Base-by-base conservation (phyloP, 192 early-diverging fungal species). In the Linnemannia hyalina region DNA sequence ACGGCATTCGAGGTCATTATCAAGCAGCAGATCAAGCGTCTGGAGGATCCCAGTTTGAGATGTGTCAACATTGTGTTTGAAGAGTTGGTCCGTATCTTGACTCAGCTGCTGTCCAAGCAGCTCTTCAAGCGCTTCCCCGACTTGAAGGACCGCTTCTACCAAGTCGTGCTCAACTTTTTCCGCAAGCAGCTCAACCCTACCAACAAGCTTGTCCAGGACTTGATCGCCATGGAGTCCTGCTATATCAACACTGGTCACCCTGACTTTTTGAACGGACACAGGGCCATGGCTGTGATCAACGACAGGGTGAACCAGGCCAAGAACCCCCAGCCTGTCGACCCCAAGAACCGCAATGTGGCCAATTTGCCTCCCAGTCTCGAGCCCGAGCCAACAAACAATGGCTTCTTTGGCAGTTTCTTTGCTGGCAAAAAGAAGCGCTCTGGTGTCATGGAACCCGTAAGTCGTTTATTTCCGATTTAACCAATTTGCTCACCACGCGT, bases 171-270 rank as follows among this genome's bases (percentile, higher is more conserved):
- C 82, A 91, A 92, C 71, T 99, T 97, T 88, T 97, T 98, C 87
- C 97, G 98, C 88, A 96, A 96, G 80, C 92, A 95, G 23, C 89
- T 97, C 90, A 74, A 85, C 41, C 98, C 98, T n/a, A 99, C 99
- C 54, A 97, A 97, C 88, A 99, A 98, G 91, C 93, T 99, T 68
- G 97, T 98, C 29, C 85, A 90, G 71, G 97, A 99, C 82, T 91
- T 99, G 80, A 95, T 99, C 75, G 77, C 92, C 42, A 98, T 97
- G 93, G 98, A 99, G 91, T 90, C 95, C 20, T 93, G 93, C 85
- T 99, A 99, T 85, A 95, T 99, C 91, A 99, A 99, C 91, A 99
- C 99, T 23, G 98, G 92, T 8, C 99, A 99, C 85, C 98, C 98
- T 6, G 98, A 99, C 88, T 99, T 99, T 90, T 93, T 99, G 83